Evolutionary conservation across 768 basidiomycete genomes (phyloP), one percentile per base, ranked within the genome.

Genomic region (Trametes elegans): DNA sequence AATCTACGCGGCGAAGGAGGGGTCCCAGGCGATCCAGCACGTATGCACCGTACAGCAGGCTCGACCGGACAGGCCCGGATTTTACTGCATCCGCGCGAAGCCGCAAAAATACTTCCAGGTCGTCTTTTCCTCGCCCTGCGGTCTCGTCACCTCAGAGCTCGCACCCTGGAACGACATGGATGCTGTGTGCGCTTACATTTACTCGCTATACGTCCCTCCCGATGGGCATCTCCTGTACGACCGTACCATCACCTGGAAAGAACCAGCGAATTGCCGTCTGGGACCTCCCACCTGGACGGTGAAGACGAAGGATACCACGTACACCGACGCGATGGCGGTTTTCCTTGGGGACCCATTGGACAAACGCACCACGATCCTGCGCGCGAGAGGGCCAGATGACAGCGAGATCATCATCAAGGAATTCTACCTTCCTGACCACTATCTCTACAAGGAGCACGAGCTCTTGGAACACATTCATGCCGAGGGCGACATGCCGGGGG

Each of bases 371-470:
- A 54, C 53, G 19, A 29, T 54, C 18, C 24, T 54, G 14, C 34
- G 36, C 4, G 28, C 23, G 7, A 36, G 21, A 35, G 39, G n/a
- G 29, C 11, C 13, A 3, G 13, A 5, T 27, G 4, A n/a, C 34
- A 5, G 10, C 24, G 11, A 16, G 3, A 5, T 27, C 11, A 19
- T 53, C 8, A 36, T 53, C 52, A 44, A 46, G 26, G 52, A 53
- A 3, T 23, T 24, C 0, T 45, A 38, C 19, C 16, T 42, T 19
- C 21, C 35, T 23, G 10, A 13, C 29, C 16, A 6, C 7, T 11
- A 38, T 16, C 34, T 59, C 41, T 26, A 78, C 79, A 76, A 79
- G 75, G 79, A 79, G 74, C 79, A 76, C 76, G 76, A 75, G 75
- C 74, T 29, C 10, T 6, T 53, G 5, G 13, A 9, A 6, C 19